Conservation (phyloP, 768 basidiomycete species). For the Suillus bovinus region DNA sequence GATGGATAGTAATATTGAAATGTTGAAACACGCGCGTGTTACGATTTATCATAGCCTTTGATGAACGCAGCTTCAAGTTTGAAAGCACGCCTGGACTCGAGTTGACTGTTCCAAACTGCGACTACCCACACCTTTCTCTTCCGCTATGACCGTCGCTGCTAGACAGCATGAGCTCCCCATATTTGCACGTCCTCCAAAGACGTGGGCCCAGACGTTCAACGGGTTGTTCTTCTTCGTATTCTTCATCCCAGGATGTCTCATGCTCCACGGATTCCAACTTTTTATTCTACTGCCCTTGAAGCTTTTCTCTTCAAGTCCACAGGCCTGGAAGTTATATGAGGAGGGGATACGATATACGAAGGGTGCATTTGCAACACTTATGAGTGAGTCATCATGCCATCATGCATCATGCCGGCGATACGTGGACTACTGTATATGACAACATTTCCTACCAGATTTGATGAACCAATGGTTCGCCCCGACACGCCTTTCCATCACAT, state of each 20-base stretch:
- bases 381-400: slow-evolving; percentile 50
- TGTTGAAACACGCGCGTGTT: background rate
- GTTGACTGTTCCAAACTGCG: slow-evolving; percentile 9
- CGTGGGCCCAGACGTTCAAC: slow-evolving; percentile 53
- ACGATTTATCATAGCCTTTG: background rate
- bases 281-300: slow-evolving; percentile 66
- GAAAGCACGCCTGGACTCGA: slow-evolving; percentile 3
- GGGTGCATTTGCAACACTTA: slow-evolving; percentile 73
- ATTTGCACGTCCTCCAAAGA: slow-evolving; percentile 46
- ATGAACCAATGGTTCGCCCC: slow-evolving; percentile 85
- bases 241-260: slow-evolving; percentile 65
- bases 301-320: slow-evolving; percentile 54
- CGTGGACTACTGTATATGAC: slow-evolving; percentile 7
- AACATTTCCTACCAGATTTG: slow-evolving; percentile 48
- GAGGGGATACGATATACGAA: slow-evolving; percentile 79
- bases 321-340: slow-evolving; percentile 58
- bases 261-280: slow-evolving; percentile 75
- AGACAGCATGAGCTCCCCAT: slow-evolving; percentile 51
- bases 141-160: slow-evolving; percentile 22
- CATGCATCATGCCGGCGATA: background rate
- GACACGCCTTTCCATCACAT: slow-evolving; percentile 68
- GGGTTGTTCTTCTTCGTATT: slow-evolving; percentile 54
- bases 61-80: slow-evolving; percentile 3
- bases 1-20: background rate
- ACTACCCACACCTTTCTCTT: slow-evolving; percentile 4